Base-by-base conservation (phyloP, 441 rosid genomes). In the Heliophila coronopifolia region DNA sequence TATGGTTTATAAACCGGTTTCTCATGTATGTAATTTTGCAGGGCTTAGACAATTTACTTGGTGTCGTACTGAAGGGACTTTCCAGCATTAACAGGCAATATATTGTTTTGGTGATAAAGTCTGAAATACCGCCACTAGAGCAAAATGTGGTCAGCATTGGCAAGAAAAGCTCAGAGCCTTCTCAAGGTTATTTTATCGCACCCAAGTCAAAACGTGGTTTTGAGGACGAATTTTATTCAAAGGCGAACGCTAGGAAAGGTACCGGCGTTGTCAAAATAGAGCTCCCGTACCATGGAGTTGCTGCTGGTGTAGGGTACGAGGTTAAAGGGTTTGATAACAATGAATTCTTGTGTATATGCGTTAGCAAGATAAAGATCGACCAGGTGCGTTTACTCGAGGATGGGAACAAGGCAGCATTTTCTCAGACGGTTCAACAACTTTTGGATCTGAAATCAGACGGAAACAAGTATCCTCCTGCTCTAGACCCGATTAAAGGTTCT, bases 221-320 rank as follows among this genome's bases (percentile, higher is more conserved):
- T 41, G 83, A 74, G 4, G 80, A 83, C 11, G 97, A 85, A n/a
- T 85, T 61, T 60, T 53, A 33, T 37, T 54, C 73, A 4, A 58
- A 73, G 51, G 33, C 42, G 11, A 56, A 68, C 61, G 37, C 84
- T 26, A 92, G 97, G 32, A 92, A 81, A 78, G 78, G 89, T 46
- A 50, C 87, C 2, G 86, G 74, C 64, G 47, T 36, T 37, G 58
- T 88, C 76, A 88, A 83, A 27, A 67, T 92, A 69, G 65, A 55
- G 31, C 67, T 88, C 39, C 97, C 99, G 3, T 41, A 83, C 73
- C 59, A 22, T 44, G 96, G 92, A 71, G 26, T 48, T 47, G 87
- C 97, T 50, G 84, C 94, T 66, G 97, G 97, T 58, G 76, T 79
- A 51, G 77, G 77, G 55, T 92, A 71, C 63, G 99, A 88, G 80